phyloP scores from a whole-genome alignment of 495 filamentous ascomycete species.

The Talaromyces liani region DNA sequence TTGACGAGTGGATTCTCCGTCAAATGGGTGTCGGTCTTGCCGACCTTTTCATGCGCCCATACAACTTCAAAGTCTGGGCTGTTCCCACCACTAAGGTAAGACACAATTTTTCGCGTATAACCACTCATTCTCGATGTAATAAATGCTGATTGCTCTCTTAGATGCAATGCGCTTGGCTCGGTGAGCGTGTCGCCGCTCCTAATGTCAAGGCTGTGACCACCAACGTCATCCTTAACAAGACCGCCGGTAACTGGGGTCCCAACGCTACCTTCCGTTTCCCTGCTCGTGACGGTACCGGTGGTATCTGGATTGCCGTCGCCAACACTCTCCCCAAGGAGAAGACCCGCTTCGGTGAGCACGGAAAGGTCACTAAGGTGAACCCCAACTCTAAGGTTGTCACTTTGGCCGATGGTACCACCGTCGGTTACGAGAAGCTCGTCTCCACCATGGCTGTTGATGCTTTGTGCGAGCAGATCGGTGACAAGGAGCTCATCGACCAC shows the following conservation, averaged over 20 bases:
- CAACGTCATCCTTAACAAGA: conserved; percentile 94
- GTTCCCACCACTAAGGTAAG: conserved; percentile 91
- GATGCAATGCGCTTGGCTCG: conserved; percentile 99
- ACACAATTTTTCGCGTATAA: neutral
- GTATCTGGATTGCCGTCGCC: conserved; percentile 98
- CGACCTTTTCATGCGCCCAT: conserved; percentile 96
- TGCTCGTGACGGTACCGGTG: conserved; percentile 88
- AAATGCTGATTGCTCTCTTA: conserved; percentile 24
- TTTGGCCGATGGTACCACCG: conserved; percentile 77
- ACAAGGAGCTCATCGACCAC: conserved; percentile 71
- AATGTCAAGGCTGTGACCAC: conserved; percentile 91
- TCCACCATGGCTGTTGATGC: conserved; percentile 95
- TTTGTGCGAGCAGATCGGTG: conserved; percentile 79
- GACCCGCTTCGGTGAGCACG: conserved; percentile 78
- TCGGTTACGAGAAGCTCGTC: conserved; percentile 87
- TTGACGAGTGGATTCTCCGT: conserved; percentile 97
- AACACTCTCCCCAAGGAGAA: conserved; percentile 90
- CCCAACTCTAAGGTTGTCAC: conserved; percentile 75
- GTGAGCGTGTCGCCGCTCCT: conserved; percentile 95
- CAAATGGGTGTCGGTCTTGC: conserved; percentile 88
- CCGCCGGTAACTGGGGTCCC: conserved; percentile 95
- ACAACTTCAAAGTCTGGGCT: conserved; percentile 99
- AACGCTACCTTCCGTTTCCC: conserved; percentile 99
- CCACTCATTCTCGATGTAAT: neutral
- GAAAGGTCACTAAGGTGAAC: conserved; percentile 77